Conservation (phyloP, 345 rosid species). For the Citrus glauca region DNA sequence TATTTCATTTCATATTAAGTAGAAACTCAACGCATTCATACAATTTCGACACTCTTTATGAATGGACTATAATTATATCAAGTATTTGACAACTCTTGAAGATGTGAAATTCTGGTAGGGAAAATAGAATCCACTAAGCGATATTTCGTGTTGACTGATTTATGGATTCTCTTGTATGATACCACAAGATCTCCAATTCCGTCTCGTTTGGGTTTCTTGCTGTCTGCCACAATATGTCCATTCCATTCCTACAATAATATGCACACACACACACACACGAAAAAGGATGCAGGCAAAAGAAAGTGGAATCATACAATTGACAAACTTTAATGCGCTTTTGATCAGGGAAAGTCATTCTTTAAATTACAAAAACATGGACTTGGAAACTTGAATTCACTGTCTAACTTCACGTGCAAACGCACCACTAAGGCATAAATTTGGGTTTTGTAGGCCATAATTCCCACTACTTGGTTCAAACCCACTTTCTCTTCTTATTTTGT, state of each 20-base stretch:
- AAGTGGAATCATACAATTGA: constrained; percentile 8
- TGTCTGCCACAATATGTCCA: constrained; percentile 36
- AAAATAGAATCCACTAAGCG: constrained; percentile 4
- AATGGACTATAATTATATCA: neutral
- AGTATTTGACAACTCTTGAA: neutral
- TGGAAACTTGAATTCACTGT: neutral
- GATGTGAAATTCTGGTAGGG: neutral
- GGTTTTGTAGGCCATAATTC: neutral
- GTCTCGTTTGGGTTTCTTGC: constrained; percentile 13
- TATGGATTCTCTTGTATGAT: neutral
- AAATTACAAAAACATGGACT: neutral
- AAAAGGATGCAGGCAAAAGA: constrained; percentile 8
- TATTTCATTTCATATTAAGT: neutral
- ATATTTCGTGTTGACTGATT: neutral
- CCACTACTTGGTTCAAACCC: neutral
- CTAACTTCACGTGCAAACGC: constrained; percentile 5
- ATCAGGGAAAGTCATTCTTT: neutral
- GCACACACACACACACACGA: neutral
- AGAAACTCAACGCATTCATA: neutral
- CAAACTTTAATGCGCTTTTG: neutral
- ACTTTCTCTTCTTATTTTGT: neutral
- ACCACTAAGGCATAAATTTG: neutral
- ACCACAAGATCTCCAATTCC: constrained; percentile 7
- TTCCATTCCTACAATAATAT: constrained; percentile 20
- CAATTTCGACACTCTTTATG: neutral